Base-by-base conservation (phyloP, 164 flowering plant genomes). In the Taxillus chinensis region DNA sequence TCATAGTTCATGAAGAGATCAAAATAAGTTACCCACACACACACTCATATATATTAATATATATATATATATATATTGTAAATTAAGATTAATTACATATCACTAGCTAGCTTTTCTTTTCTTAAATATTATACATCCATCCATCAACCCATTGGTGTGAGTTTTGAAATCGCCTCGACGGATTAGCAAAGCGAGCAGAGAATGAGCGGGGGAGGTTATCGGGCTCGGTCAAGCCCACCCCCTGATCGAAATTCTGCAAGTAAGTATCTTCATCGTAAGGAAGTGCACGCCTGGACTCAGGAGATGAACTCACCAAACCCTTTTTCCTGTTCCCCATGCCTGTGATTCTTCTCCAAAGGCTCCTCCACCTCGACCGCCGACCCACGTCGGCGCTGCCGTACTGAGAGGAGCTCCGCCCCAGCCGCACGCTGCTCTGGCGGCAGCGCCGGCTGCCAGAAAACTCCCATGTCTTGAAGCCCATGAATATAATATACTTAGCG, bases 101-200 rank as follows among this genome's bases (percentile, higher is more conserved):
- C 27, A 27, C 27, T 27, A 2, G 27, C 27, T 3, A 2, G 3
- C 8, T 54, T 7, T 54, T n/a, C n/a, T 7, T 54, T 3, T 17
- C 37, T 7, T 9, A 27, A 27, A 27, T 27, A 27, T 17, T 17
- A 3, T 9, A 14, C 57, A 15, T 7, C 10, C 17, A 27, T 27
- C 57, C 57, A 17, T 54, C 39, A 54, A 27, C 39, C 39, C 39
- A 8, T 54, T 27, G 27, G 27, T 27, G 27, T 27, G 27, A 27
- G 11, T 27, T 54, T 6, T 17, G 57, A 54, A n/a, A 15, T 3
- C 39, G 57, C 48, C 55, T 61, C 27, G 80, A 76, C 0, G 84
- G 76, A 65, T 76, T 68, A 17, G 84, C 80, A 46, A 70, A 80
- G 2, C 82, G 77, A 48, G 82, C 79, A 0, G 84, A 80, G 68